phyloP scores from a whole-genome alignment of 2,329 filamentous ascomycete genomes.

The Beauveria caledonica region DNA sequence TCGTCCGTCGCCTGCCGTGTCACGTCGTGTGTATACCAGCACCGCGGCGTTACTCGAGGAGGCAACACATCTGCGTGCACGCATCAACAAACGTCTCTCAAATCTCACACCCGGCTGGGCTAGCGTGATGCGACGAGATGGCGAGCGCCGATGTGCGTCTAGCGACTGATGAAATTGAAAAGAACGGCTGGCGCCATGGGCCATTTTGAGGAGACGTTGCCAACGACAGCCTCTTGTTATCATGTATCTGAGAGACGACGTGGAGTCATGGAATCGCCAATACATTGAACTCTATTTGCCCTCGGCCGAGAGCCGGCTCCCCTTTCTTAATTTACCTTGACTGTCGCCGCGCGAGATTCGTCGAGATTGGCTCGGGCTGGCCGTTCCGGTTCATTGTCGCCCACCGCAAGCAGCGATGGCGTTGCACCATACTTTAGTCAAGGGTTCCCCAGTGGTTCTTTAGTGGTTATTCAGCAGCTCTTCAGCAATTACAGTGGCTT shows the following conservation, averaged over 20 bases:
- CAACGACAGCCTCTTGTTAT: too few species aligned
- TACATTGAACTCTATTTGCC: not conserved
- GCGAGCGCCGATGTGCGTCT: not conserved
- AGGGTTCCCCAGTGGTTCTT: not conserved
- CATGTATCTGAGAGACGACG: too few species aligned
- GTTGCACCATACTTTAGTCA: not conserved
- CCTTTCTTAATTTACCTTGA: not conserved
- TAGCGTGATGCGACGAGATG: conserved; percentile 1
- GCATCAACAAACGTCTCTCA: not conserved
- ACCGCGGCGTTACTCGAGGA: not conserved
- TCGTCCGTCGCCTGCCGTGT: not conserved
- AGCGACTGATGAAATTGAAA: not conserved
- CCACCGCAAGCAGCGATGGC: not conserved
- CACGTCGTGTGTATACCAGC: not conserved
- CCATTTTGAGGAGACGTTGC: not conserved
- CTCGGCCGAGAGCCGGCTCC: conserved; percentile 2
- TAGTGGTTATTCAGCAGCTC: not conserved
- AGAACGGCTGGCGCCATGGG: too few species aligned
- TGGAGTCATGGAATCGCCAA: not conserved
- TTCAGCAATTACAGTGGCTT: not conserved
- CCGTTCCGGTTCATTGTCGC: conserved; percentile 11
- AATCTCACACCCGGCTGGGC: not conserved
- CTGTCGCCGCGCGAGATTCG: too few species aligned
- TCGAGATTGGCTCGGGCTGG: conserved; percentile 3
- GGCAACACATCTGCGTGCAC: not conserved